Evolutionary conservation across 352 stramenopile genomes (phyloP), one percentile per base, ranked within the genome.

Genomic region (Phytophthora ohioensis): DNA sequence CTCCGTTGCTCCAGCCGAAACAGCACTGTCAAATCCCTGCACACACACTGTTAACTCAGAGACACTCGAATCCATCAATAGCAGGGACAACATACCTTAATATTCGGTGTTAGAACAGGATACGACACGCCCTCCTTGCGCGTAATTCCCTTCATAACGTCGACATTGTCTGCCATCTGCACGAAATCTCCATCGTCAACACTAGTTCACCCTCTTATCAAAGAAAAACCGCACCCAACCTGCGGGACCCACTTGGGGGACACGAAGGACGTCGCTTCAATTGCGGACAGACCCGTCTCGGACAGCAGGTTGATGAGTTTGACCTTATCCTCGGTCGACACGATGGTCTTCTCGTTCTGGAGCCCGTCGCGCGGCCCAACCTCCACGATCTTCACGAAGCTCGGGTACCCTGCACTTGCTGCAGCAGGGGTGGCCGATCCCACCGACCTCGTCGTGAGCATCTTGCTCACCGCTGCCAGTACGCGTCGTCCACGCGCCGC

Each of bases 161-260:
- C 71, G 3, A 73, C 32, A 56, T 97, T 95, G 69, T 99, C 94
- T 9, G 82, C 93, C 97, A 99, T 99, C 89, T 97, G 57, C 48
- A 65, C n/a, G 73, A 21, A 59, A 65, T n/a, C 35, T 47, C 43
- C 42, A 15, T 17, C 13, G 42, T 67, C 39, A 64, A 15, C 6
- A 52, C 10, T 12, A 15, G 31, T 11, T 27, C 45, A 9, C 41
- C 15, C 13, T 27, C 30, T 7, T 36, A n/a, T n/a, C 13, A 30
- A 30, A 15, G 1, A 31, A 39, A 2, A 21, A 61, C 15, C 8
- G 31, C 13, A 46, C 10, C 17, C 5, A 17, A 95, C 87, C 80
- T 98, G 94, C 10, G 97, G 97, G 15, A 99, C 94, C 95, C 97
- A 99, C 75, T 98, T 99, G 17, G 95, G 93, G 7, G 96, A 99